Base-by-base conservation (phyloP, 257 asterid species). In the Marsdenia floribunda region DNA sequence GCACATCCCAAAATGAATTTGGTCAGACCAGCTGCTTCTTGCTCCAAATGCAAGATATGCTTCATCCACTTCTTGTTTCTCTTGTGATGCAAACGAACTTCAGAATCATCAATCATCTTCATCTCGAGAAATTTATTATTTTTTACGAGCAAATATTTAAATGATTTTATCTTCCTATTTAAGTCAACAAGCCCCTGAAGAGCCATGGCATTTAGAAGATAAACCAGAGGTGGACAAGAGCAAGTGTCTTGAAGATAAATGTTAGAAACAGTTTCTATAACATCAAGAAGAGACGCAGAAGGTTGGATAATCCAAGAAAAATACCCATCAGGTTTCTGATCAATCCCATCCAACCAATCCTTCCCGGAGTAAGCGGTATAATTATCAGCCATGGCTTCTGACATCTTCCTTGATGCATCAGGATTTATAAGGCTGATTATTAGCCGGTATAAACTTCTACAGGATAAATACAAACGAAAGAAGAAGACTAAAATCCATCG, bases 131-230 rank as follows among this genome's bases (percentile, higher is more conserved):
- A 80, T 68, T 79, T 76, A 74, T 77, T 79, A 74, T 81, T 85
- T 90, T 85, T 85, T 81, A 73, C 86, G 73, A 88, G 87, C 89
- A 85, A 79, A 87, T 91, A 92, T 65, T 87, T 87, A 55, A 86
- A 85, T 77, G 93, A 87, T 69, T 83, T 83, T 78, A 87, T 85
- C 81, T 86, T 85, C 83, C 87, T 76, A 81, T 88, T 89, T 73
- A 92, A 82, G 84, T 94, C 98, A 78, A 78, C 83, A 79, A 94
- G 93, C 73, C 97, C 85, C 86, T 91, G 95, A 75, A 90, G 85
- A 81, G 91, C 89, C 91, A 92, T 86, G 82, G 77, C 79, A 83
- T 81, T 86, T 82, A 90, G 79, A 69, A 92, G 85, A 78, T 86
- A 92, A 75, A 87, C 83, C 83, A 94, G 82, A 11, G 97, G 90